Evolutionary conservation across 169 alveolate genomes (phyloP).

Genomic region (Babesia microti): DNA sequence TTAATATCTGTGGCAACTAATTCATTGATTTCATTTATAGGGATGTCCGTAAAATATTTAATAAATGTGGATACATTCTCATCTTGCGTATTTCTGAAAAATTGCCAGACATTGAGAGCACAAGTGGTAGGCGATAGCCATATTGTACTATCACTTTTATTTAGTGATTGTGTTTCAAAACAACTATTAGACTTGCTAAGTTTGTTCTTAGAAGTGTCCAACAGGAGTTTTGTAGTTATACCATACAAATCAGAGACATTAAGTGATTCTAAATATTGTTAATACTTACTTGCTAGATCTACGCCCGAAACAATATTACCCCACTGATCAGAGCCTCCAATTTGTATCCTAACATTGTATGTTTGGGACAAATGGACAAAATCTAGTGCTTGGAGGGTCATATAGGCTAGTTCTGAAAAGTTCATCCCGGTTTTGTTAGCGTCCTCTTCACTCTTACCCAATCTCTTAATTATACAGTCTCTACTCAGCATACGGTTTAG

Average conservation of each 20-base stretch:
- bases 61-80: constrained; percentile 12
- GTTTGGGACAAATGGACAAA: constrained; percentile 47
- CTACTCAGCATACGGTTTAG: constrained; percentile 49
- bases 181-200: constrained; percentile 44
- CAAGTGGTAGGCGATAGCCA: constrained; percentile 12
- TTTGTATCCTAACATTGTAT: constrained; percentile 49
- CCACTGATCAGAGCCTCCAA: constrained; percentile 76
- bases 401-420: constrained; percentile 55
- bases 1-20: constrained; percentile 2
- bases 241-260: constrained; percentile 29
- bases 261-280: constrained; percentile 3
- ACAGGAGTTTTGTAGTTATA: constrained; percentile 51
- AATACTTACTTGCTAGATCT: constrained; percentile 36
- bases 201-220: constrained; percentile 39
- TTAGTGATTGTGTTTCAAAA: constrained; percentile 14
- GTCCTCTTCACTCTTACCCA: constrained; percentile 10
- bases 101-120: too few relatives aligned
- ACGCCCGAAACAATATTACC: constrained; percentile 70
- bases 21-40: constrained; percentile 2
- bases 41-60: constrained; percentile 14
- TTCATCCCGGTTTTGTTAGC: constrained; percentile 27
- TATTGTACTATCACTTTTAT: constrained; percentile 8
- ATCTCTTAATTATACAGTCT: constrained; percentile 34
- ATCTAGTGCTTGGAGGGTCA: constrained; percentile 66
- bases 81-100: constrained; percentile 27